Evolutionary conservation across 2,329 filamentous ascomycete species (phyloP).

Genomic region (Aspergillus calidoustus): DNA sequence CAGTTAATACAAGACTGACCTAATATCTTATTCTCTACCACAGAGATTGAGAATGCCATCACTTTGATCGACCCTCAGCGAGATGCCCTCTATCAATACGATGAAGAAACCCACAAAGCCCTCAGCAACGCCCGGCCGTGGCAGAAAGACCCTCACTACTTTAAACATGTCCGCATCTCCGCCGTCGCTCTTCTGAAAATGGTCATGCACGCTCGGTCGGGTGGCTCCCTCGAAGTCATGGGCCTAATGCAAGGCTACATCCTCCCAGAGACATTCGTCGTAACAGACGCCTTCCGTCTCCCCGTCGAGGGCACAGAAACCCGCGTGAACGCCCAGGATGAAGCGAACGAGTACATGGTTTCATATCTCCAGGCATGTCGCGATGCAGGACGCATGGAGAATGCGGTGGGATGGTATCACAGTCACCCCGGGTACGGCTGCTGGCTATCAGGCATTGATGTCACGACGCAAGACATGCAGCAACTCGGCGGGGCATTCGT

Average conservation of each 20-base stretch:
- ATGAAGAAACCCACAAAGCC: constrained; percentile 68
- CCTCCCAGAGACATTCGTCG: constrained; percentile 78
- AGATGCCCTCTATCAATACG: constrained; percentile 90
- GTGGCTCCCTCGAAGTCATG: constrained; percentile 93
- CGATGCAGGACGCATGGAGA: constrained; percentile 79
- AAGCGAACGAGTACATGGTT: constrained; percentile 97
- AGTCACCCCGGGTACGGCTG: constrained; percentile 97
- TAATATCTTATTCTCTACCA: background rate
- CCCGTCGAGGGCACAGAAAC: constrained; percentile 99
- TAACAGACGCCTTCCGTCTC: constrained; percentile 91
- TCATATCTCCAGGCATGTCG: constrained; percentile 78
- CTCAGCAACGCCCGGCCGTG: constrained; percentile 72
- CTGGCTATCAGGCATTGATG: constrained; percentile 97
- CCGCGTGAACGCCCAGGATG: constrained; percentile 90
- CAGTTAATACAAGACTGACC: constrained; percentile 17
- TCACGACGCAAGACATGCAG: constrained; percentile 82
- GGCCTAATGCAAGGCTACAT: constrained; percentile 97
- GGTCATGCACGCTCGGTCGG: constrained; percentile 98
- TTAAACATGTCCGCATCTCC: constrained; percentile 91
- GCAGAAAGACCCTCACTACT: constrained; percentile 79
- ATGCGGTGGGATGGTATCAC: constrained; percentile 98
- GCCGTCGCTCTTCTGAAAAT: constrained; percentile 96
- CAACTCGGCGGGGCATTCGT: constrained; percentile 93
- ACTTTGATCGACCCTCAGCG: constrained; percentile 82
- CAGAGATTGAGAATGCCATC: constrained; percentile 87